Percentiles rank a stretch among this genome's conserved stretches.
Evolutionary conservation across 495 filamentous ascomycete species (phyloP).

Genomic region (Lophium mytilinum): DNA sequence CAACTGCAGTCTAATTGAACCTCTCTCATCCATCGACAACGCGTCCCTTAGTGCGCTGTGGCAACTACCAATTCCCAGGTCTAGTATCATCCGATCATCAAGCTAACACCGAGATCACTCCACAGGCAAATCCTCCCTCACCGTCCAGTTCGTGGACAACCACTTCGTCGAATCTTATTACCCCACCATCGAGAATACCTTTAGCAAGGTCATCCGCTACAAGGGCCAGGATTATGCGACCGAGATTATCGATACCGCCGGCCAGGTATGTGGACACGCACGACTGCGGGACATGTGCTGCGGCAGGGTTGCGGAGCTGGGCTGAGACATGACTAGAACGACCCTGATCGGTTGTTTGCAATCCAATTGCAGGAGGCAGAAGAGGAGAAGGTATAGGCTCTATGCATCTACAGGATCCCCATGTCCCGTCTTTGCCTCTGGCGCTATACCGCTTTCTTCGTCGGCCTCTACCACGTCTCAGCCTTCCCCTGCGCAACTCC

Average conservation of each 20-base stretch:
- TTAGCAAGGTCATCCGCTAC: conserved; percentile 86
- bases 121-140: conserved; percentile 92
- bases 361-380: too few species aligned
- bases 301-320: not conserved
- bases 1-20: too few species aligned
- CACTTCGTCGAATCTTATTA: conserved; percentile 99
- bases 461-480: too few species aligned
- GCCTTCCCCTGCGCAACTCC: too few species aligned
- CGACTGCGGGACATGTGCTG: not conserved
- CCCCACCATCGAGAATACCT: conserved; percentile 98
- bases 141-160: conserved; percentile 94
- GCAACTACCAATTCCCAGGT: not conserved
- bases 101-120: not conserved
- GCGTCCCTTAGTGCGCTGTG: too few species aligned
- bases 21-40: too few species aligned
- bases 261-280: conserved; percentile 56
- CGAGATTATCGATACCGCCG: conserved; percentile 97
- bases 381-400: too few species aligned
- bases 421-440: too few species aligned
- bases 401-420: too few species aligned
- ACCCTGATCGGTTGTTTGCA: too few species aligned
- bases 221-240: conserved; percentile 90
- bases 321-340: too few species aligned
- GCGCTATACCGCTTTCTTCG: too few species aligned
- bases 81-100: not conserved